Evolutionary conservation across 2,329 filamentous ascomycete species (phyloP).

Genomic region (Colletotrichum cuscutae): DNA sequence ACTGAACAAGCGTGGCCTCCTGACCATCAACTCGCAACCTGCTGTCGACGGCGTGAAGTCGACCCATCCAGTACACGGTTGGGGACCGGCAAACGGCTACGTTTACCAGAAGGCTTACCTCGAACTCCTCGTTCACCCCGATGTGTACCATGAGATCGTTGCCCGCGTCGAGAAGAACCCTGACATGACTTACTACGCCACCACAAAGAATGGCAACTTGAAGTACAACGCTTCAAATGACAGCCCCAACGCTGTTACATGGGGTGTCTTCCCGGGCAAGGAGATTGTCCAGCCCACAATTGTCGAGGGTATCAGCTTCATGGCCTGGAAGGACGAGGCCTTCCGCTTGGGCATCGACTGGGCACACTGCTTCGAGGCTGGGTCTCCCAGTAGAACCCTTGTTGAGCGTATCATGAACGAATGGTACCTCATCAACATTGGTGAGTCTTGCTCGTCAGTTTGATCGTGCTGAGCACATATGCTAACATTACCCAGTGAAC

Average conservation of each 20-base stretch:
- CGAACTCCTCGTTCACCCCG: constrained; percentile 87
- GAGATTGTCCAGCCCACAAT: constrained; percentile 99
- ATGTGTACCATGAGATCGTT: constrained; percentile 81
- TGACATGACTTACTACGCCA: constrained; percentile 93
- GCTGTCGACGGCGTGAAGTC: constrained; percentile 93
- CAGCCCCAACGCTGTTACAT: constrained; percentile 97
- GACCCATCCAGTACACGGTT: constrained; percentile 86
- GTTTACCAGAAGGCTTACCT: constrained; percentile 99
- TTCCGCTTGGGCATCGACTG: constrained; percentile 93
- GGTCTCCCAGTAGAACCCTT: constrained; percentile 80
- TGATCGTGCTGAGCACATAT: not conserved
- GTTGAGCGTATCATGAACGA: constrained; percentile 87
- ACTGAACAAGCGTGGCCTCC: constrained; percentile 85
- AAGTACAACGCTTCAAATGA: constrained; percentile 87
- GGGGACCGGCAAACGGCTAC: constrained; percentile 94
- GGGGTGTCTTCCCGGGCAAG: constrained; percentile 98
- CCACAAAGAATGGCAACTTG: constrained; percentile 81
- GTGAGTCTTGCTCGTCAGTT: constrained; percentile 60
- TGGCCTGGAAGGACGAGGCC: constrained; percentile 98
- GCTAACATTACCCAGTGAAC: constrained; percentile 72
- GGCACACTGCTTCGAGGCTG: constrained; percentile 87
- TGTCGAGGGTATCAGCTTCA: constrained; percentile 95
- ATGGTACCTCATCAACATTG: constrained; percentile 96
- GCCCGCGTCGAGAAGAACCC: constrained; percentile 80
- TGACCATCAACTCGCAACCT: constrained; percentile 98